phyloP scores from a whole-genome alignment of 345 rosid genomes.

The Linum lewisii region DNA sequence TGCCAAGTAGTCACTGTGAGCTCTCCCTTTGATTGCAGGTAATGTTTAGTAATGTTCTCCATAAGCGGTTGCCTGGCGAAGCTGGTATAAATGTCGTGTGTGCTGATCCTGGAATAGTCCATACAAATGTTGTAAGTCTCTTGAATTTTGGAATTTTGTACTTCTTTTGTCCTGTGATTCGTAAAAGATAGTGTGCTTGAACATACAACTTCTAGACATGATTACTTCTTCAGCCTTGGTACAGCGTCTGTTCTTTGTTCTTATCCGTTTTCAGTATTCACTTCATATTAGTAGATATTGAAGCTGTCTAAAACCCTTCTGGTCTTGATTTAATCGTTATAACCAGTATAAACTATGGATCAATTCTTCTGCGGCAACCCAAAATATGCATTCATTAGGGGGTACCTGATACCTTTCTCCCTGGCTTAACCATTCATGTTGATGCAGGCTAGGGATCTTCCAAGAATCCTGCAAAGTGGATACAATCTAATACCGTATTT shows the following conservation, averaged over 20 bases:
- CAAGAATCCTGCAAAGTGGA: constrained; percentile 65
- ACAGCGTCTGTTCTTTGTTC: too few species aligned
- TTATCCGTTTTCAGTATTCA: too few species aligned
- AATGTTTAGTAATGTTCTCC: constrained; percentile 87
- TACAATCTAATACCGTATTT: constrained; percentile 84
- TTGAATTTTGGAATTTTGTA: neutral
- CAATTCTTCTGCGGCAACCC: too few species aligned
- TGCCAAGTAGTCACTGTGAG: neutral
- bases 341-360: too few species aligned
- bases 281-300: too few species aligned
- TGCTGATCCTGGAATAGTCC: constrained; percentile 82
- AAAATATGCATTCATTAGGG: too few species aligned
- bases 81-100: constrained; percentile 78
- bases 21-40: constrained; percentile 46
- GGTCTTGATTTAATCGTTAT: too few species aligned
- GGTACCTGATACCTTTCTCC: too few species aligned
- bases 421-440: neutral
- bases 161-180: neutral
- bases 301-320: too few species aligned
- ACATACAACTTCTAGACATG: neutral
- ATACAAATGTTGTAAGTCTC: constrained; percentile 86
- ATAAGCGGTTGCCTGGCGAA: constrained; percentile 79
- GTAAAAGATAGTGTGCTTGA: neutral
- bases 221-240: neutral
- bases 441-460: constrained; percentile 90